Conservation (phyloP, 257 asterid genomes). For the Leonotis leonurus region DNA sequence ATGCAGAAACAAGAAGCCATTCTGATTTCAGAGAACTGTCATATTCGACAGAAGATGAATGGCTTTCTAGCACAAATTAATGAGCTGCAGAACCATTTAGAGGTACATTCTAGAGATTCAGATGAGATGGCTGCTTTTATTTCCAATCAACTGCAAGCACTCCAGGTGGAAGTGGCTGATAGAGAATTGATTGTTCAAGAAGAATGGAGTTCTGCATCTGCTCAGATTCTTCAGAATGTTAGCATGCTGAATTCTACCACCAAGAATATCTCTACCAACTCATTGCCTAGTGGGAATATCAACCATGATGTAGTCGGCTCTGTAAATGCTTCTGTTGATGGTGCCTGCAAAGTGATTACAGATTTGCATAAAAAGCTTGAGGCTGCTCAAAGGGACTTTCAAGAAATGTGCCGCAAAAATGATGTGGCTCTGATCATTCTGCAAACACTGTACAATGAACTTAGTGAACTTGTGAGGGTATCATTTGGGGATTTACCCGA, state of each 20-base stretch:
- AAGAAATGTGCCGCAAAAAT: conserved; percentile 35
- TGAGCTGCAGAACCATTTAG: conserved; percentile 53
- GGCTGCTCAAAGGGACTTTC: conserved; percentile 38
- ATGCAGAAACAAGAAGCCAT: conserved; percentile 44
- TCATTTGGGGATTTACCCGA: conserved; percentile 27
- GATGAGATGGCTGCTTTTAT: conserved; percentile 47
- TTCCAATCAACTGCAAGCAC: conserved; percentile 46
- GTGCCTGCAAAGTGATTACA: conserved; percentile 52
- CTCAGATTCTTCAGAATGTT: conserved; percentile 48
- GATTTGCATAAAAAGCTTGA: conserved; percentile 52
- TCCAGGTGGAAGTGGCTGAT: conserved; percentile 47
- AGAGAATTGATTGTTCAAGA: conserved; percentile 43
- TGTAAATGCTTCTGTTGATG: conserved; percentile 50
- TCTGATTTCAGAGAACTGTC: conserved; percentile 52
- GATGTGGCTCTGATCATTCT: conserved; percentile 37
- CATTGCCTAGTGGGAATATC: conserved; percentile 23
- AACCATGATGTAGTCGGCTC: conserved; percentile 33
- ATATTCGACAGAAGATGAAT: conserved; percentile 43
- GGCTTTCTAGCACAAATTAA: conserved; percentile 34
- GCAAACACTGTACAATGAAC: conserved; percentile 40
- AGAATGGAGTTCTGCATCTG: conserved; percentile 53
- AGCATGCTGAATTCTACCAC: conserved; percentile 43
- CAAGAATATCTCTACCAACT: conserved; percentile 26
- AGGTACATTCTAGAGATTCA: conserved; percentile 41
- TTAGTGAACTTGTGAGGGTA: conserved; percentile 39